These are phyloP conservation scores for Chimonanthus praecox DNA, from an alignment of 164 flowering plant species.

Conservation along the genomic window DNA sequence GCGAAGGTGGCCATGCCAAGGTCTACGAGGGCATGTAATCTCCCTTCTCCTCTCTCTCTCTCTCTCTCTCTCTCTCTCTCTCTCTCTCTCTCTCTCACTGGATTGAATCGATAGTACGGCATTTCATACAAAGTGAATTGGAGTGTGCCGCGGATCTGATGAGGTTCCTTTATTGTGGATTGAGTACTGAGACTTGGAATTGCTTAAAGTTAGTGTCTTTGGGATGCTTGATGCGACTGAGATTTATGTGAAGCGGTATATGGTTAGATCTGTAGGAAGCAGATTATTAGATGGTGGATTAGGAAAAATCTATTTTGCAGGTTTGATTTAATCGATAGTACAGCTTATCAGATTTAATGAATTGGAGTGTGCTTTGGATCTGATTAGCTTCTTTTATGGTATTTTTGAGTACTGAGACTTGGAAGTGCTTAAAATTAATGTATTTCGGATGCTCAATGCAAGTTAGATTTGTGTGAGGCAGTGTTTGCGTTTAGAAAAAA, in stretches of 20 bases:
- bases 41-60: neutral
- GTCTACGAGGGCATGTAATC: slow-evolving; percentile 20
- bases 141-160: too few species aligned
- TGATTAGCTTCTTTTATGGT: neutral
- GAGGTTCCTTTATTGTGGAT: neutral
- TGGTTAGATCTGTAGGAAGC: too few species aligned
- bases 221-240: neutral
- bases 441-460: neutral
- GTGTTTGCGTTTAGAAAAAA: too few species aligned
- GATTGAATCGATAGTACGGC: neutral
- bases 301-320: too few species aligned
- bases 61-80: slow-evolving; percentile 4
- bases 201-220: neutral
- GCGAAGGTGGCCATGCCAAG: slow-evolving; percentile 14
- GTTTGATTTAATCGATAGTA: neutral
- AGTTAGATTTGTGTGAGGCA: too few species aligned
- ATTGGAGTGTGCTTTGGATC: too few species aligned
- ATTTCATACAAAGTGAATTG: neutral
- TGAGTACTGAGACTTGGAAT: neutral
- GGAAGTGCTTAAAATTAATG: neutral
- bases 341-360: neutral
- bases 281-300: too few species aligned
- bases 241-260: too few species aligned
- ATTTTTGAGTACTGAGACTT: neutral
- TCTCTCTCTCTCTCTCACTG: neutral